Percentiles rank a stretch among this genome's conserved stretches.
Evolutionary conservation across 2,329 filamentous ascomycete genomes (phyloP).

Genomic region (Hymenoscyphus linearis): DNA sequence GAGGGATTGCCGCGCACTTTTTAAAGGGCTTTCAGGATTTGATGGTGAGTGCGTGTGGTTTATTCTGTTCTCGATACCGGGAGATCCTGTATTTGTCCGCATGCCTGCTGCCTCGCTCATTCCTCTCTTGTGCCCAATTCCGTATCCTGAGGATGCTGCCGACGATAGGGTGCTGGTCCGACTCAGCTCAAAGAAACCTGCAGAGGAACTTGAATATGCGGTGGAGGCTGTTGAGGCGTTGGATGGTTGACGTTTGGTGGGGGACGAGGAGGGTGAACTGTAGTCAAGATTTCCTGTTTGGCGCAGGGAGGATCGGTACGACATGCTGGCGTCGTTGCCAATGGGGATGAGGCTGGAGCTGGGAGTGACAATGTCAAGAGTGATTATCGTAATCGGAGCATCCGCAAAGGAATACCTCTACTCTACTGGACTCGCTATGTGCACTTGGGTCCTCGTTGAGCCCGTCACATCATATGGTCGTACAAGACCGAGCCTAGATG

Average conservation of each 20-base stretch:
- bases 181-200: constrained; percentile 49
- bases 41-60: constrained; percentile 29
- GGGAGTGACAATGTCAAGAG: constrained; percentile 1
- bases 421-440: not conserved
- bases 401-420: not conserved
- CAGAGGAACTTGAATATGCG: constrained; percentile 51
- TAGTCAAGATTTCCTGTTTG: constrained; percentile 50
- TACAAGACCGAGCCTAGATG: constrained; percentile 7
- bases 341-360: not conserved
- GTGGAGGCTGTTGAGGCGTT: constrained; percentile 68
- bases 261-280: constrained; percentile 25
- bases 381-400: constrained; percentile 13
- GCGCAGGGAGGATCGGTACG: constrained; percentile 52
- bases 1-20: constrained; percentile 68
- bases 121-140: constrained; percentile 64
- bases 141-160: constrained; percentile 52
- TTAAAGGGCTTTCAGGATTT: constrained; percentile 62
- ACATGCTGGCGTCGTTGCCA: constrained; percentile 4
- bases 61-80: constrained; percentile 42
- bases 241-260: constrained; percentile 55
- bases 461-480: constrained; percentile 12
- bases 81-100: constrained; percentile 47
- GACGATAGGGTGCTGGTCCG: constrained; percentile 68
- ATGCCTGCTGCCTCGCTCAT: constrained; percentile 65
- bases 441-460: not conserved